A percentile compares a stretch with the other conserved stretches of the same genome.
Evolutionary conservation across 768 basidiomycete genomes (phyloP).

Genomic region (Peribolospora kevripleyi): DNA sequence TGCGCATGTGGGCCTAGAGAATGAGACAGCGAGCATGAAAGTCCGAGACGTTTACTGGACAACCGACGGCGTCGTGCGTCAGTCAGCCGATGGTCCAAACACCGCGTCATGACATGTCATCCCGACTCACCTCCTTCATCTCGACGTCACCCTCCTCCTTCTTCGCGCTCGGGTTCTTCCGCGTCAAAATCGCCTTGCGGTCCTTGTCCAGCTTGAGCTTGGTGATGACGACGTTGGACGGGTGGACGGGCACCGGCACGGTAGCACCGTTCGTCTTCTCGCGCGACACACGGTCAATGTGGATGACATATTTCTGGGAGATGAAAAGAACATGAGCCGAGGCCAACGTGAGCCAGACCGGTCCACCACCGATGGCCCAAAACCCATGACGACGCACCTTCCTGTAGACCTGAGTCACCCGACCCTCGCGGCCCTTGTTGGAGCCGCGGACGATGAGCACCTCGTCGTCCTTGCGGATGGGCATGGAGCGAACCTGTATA

Average conservation of each 20-base stretch:
- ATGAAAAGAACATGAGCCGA: too few relatives aligned
- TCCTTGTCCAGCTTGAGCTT: constrained; percentile 72
- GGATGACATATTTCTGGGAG: constrained; percentile 94
- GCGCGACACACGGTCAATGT: constrained; percentile 89
- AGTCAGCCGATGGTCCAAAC: too few relatives aligned
- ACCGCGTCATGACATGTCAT: too few relatives aligned
- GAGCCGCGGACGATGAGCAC: constrained; percentile 88
- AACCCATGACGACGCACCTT: too few relatives aligned
- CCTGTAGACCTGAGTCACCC: constrained; percentile 38
- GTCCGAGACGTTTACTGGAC: too few relatives aligned
- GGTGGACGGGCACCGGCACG: constrained; percentile 80
- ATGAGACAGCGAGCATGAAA: too few relatives aligned
- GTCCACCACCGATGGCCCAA: too few relatives aligned
- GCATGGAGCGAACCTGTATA: constrained; percentile 57
- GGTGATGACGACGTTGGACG: constrained; percentile 85
- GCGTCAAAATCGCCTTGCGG: constrained; percentile 18
- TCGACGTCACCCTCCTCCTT: constrained; percentile 21
- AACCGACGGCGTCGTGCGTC: too few relatives aligned
- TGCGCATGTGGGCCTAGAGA: too few relatives aligned
- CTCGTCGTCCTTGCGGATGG: constrained; percentile 95
- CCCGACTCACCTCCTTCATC: constrained; percentile 16
- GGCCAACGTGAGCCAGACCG: too few relatives aligned
- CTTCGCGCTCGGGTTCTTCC: constrained; percentile 5
- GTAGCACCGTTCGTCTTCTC: constrained; percentile 95
- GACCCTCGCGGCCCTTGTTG: constrained; percentile 97